phyloP scores from a whole-genome alignment of 768 basidiomycete genomes.

The Suillus hirtellus region DNA sequence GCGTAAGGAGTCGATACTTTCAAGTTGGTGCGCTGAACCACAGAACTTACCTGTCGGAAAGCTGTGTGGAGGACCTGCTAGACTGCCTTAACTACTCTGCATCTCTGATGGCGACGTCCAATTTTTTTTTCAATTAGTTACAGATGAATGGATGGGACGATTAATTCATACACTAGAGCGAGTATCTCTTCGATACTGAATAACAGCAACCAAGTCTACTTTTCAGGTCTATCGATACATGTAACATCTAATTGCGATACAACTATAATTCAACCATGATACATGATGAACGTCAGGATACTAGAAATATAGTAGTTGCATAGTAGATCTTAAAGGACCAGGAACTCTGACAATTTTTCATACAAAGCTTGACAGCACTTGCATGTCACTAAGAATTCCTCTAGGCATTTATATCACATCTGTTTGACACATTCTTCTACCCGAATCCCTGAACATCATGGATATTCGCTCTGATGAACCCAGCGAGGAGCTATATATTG shows the following conservation, averaged over 20 bases:
- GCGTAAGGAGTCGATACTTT: slow-evolving; percentile 83
- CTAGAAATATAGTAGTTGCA: too few species aligned
- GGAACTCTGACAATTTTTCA: neutral
- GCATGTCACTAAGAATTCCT: neutral
- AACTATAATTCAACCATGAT: too few species aligned
- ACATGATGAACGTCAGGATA: too few species aligned
- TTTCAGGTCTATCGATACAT: too few species aligned
- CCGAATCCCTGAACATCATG: neutral
- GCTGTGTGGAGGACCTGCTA: slow-evolving; percentile 56
- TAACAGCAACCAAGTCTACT: too few species aligned
- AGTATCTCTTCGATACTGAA: too few species aligned
- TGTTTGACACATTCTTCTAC: neutral
- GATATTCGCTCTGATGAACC: neutral
- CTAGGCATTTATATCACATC: neutral
- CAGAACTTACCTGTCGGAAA: slow-evolving; percentile 86
- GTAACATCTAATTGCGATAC: too few species aligned
- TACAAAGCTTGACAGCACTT: neutral
- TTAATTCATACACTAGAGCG: slow-evolving; percentile 68
- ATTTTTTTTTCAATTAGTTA: too few species aligned
- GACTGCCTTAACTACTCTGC: slow-evolving; percentile 47
- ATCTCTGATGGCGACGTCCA: too few species aligned
- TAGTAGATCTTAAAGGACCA: too few species aligned
- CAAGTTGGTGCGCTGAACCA: slow-evolving; percentile 71
- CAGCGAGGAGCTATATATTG: neutral
- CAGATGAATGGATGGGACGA: too few species aligned